Conservation (phyloP, 2,329 filamentous ascomycete species). For the Orbilia ellipsospora region DNA sequence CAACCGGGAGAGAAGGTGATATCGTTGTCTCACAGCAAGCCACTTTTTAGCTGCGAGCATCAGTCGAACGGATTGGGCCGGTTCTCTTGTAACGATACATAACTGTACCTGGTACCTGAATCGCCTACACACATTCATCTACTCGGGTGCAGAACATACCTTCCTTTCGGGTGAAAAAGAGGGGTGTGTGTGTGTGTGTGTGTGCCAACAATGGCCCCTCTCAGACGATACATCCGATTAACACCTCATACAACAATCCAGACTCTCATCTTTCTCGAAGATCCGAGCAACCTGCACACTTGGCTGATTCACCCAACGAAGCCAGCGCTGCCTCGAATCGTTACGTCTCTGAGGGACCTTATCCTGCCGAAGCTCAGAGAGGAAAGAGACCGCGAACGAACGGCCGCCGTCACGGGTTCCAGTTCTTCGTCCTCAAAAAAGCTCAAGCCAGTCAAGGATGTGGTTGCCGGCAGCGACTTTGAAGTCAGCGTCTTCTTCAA, state of each 20-base stretch:
- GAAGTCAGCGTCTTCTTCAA: conserved; percentile 94
- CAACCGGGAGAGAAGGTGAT: background rate
- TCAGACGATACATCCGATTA: conserved; percentile 89
- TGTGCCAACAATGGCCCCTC: conserved; percentile 75
- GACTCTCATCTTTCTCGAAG: conserved; percentile 93
- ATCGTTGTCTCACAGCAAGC: conserved; percentile 34
- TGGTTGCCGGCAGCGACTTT: conserved; percentile 87
- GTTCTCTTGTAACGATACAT: conserved; percentile 4
- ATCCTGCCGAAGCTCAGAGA: conserved; percentile 92
- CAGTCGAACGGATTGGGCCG: conserved; percentile 13
- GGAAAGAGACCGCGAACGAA: conserved; percentile 75
- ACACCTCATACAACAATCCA: conserved; percentile 69
- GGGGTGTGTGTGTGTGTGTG: background rate
- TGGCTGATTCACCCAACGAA: conserved; percentile 85
- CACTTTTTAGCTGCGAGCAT: conserved; percentile 7
- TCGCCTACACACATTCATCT: background rate
- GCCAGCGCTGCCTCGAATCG: conserved; percentile 81
- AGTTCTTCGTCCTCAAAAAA: conserved; percentile 68
- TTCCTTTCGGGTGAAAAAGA: background rate
- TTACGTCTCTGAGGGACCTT: conserved; percentile 83
- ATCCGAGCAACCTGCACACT: conserved; percentile 80
- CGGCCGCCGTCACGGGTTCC: conserved; percentile 70
- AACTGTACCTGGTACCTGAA: conserved; percentile 4
- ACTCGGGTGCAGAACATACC: background rate
- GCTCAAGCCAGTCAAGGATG: conserved; percentile 86